Conservation (phyloP, 208 protist genomes). For the Acanthamoeba lenticulata region DNA sequence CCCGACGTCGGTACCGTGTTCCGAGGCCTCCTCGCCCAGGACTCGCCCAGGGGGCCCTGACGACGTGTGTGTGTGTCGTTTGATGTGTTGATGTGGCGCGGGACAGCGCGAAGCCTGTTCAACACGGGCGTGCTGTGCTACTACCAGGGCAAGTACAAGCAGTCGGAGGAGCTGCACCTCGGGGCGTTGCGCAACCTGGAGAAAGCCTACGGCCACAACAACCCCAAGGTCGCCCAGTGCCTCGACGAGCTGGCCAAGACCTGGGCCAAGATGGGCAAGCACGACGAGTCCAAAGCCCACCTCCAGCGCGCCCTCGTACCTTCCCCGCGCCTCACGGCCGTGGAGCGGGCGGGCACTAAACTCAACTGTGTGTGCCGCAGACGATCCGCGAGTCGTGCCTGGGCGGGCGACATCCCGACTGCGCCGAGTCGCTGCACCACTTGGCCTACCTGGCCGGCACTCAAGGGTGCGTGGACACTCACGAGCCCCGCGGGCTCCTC, state of each 20-base stretch:
- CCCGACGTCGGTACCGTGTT: constrained; percentile 46
- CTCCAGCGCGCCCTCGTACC: constrained; percentile 47
- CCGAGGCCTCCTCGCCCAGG: neutral
- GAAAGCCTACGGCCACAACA: constrained; percentile 63
- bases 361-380: neutral
- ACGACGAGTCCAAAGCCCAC: constrained; percentile 37
- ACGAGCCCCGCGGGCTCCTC: neutral
- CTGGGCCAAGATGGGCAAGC: constrained; percentile 65
- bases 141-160: constrained; percentile 70
- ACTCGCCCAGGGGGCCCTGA: neutral
- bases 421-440: constrained; percentile 60
- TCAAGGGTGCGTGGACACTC: constrained; percentile 60
- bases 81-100: neutral
- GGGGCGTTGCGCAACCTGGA: constrained; percentile 57
- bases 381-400: constrained; percentile 44
- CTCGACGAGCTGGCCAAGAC: constrained; percentile 68
- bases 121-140: constrained; percentile 68
- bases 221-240: constrained; percentile 66
- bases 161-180: constrained; percentile 69
- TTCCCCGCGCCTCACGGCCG: neutral
- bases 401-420: constrained; percentile 54
- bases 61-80: neutral
- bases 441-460: constrained; percentile 62
- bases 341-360: neutral
- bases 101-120: constrained; percentile 54